Evolutionary conservation across 2,329 filamentous ascomycete genomes (phyloP).

Genomic region (Ceratocystis destructans): DNA sequence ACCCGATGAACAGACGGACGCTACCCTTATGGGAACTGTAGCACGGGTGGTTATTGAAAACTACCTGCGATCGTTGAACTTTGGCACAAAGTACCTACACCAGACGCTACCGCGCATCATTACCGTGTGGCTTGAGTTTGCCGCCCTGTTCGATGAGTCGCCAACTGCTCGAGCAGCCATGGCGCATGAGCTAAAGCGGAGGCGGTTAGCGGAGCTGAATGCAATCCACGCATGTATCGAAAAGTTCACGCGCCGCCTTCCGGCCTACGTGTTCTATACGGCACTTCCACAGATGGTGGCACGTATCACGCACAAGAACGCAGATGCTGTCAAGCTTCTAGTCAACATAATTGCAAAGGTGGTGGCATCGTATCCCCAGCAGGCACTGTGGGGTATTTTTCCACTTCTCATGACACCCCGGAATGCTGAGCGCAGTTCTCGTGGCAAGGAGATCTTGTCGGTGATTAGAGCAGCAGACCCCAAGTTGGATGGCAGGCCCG

Average conservation of each 20-base stretch:
- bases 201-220: slow-evolving; percentile 51
- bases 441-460: slow-evolving; percentile 31
- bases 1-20: slow-evolving; percentile 60
- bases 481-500: slow-evolving; percentile 7
- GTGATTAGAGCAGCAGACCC: slow-evolving; percentile 28
- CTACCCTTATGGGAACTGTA: slow-evolving; percentile 66
- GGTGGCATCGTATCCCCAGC: slow-evolving; percentile 74
- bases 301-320: slow-evolving; percentile 80
- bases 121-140: slow-evolving; percentile 89
- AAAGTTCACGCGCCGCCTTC: slow-evolving; percentile 62
- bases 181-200: slow-evolving; percentile 38
- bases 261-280: slow-evolving; percentile 66
- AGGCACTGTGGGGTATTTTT: slow-evolving; percentile 82
- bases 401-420: slow-evolving; percentile 67
- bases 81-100: slow-evolving; percentile 89
- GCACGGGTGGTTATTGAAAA: slow-evolving; percentile 87
- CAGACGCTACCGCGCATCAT: slow-evolving; percentile 84
- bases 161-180: slow-evolving; percentile 34
- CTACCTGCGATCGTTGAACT: slow-evolving; percentile 73
- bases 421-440: slow-evolving; percentile 33
- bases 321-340: slow-evolving; percentile 61
- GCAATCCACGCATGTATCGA: slow-evolving; percentile 60
- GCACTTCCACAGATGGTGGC: slow-evolving; percentile 86
- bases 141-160: slow-evolving; percentile 54
- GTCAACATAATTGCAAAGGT: slow-evolving; percentile 73